Evolutionary conservation across 2,329 filamentous ascomycete species (phyloP).

Genomic region (Orbilia oligospora): DNA sequence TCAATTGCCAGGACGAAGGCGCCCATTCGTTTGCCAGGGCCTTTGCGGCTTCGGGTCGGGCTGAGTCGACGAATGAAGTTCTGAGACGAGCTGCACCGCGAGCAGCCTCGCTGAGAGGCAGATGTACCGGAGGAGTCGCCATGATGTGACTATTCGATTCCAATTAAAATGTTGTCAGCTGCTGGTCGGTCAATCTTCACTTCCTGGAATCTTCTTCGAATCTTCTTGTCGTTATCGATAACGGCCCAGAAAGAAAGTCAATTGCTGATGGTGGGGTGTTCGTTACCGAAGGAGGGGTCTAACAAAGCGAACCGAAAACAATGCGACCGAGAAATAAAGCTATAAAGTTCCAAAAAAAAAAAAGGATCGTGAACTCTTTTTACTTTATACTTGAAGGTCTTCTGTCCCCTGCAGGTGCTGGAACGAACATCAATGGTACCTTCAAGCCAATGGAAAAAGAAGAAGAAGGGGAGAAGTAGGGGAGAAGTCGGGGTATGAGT

Average conservation of each 20-base stretch:
- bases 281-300: conserved; percentile 27
- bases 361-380: background rate
- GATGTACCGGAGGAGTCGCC: conserved; percentile 61
- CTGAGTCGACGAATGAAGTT: conserved; percentile 47
- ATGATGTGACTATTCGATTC: conserved; percentile 37
- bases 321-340: background rate
- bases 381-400: background rate
- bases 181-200: background rate
- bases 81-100: conserved; percentile 62
- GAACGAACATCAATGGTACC: too few species aligned
- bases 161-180: too few species aligned
- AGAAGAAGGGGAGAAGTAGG: background rate
- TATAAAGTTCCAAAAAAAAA: background rate
- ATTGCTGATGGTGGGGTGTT: background rate
- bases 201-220: too few species aligned
- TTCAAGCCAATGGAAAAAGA: background rate
- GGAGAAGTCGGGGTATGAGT: conserved; percentile 28
- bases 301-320: background rate
- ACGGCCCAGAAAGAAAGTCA: too few species aligned
- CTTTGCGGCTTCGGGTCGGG: conserved; percentile 37
- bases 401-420: too few species aligned
- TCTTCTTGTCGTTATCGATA: conserved; percentile 10
- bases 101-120: conserved; percentile 62
- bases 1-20: conserved; percentile 77
- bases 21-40: conserved; percentile 65